Conservation (phyloP, 1,284 basidiomycete species). For the Cystobasidiaceae sp. region DNA sequence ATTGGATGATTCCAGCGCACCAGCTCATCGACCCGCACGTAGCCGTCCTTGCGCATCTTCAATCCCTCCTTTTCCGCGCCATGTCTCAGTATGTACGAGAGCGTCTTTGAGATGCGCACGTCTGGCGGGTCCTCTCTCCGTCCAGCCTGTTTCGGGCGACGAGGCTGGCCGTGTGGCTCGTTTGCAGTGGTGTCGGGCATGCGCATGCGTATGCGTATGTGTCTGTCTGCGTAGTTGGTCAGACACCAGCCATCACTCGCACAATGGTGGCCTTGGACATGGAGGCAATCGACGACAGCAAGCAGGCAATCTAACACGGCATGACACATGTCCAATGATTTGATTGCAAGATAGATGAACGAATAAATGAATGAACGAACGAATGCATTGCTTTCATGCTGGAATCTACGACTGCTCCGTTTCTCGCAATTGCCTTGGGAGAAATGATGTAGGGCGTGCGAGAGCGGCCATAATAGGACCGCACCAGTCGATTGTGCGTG, state of each 20-base stretch:
- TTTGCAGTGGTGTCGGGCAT: too few relatives aligned
- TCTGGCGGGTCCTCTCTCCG: constrained; percentile 27
- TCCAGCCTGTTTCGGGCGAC: neutral
- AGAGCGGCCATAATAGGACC: constrained; percentile 16
- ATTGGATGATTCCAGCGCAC: too few relatives aligned
- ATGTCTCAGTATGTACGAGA: constrained; percentile 79
- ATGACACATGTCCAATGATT: neutral
- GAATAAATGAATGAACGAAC: neutral
- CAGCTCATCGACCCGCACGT: constrained; percentile 64
- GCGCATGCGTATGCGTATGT: too few relatives aligned
- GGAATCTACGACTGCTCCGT: constrained; percentile 32
- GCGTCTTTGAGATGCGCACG: constrained; percentile 60
- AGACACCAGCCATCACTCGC: too few relatives aligned
- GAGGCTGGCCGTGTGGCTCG: too few relatives aligned
- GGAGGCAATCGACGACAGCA: too few relatives aligned
- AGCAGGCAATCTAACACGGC: neutral
- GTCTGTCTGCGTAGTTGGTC: too few relatives aligned
- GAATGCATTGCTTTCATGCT: neutral
- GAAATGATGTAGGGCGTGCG: neutral
- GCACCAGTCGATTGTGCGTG: constrained; percentile 16
- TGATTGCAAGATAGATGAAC: neutral
- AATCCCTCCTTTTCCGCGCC: constrained; percentile 71
- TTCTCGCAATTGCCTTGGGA: constrained; percentile 14
- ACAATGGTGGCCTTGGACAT: too few relatives aligned
- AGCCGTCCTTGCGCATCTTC: constrained; percentile 70